Base-by-base conservation (phyloP, 768 basidiomycete genomes). In the Suillus alpinus region DNA sequence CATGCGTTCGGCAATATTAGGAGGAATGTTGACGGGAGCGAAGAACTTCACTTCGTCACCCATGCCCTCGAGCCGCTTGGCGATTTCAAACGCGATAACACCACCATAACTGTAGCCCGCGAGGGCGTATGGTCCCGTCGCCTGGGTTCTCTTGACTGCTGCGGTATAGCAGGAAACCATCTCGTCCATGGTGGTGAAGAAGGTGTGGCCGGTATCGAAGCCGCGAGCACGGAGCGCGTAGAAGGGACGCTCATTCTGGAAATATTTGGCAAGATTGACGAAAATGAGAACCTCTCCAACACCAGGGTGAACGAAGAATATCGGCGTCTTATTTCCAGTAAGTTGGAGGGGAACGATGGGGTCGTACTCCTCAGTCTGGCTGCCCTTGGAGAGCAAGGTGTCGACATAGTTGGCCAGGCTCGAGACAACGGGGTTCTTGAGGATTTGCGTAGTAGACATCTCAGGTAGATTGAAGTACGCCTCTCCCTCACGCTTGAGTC, bases 221-320 rank as follows among this genome's bases (percentile, higher is more conserved):
- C 76, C 76, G 37, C 73, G 68, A 18, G 76, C 76, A 43, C 76
- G 76, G n/a, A 78, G 65, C 1, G 76, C 76, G 55, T 77, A 77
- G 43, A 77, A 65, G 8, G 75, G 75, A 3, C 76, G 69, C 59
- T 80, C 77, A 37, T 76, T 74, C 16, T 69, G 70, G 56, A 80
- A 72, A 34, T 70, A 72, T 18, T 74, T 75, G 4, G 78, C 77
- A 6, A 80, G 69, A 62, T 77, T 78, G 56, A 80, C 69, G 67
- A 80, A 80, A 56, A 76, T 71, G 9, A 76, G 66, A 14, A 77
- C 68, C 41, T 76, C 78, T 14, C 78, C 79, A 2, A 78, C 75
- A 64, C 78, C 78, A 0, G 79, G 77, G 63, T 80, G 79, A 32
- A 80, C 70, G 63, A 80, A 73, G 65, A 78, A 80, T 36, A 80